Percentiles rank a stretch among this genome's conserved stretches.
These are phyloP conservation scores for Actinomucor elegans DNA, from an alignment of 371 early-diverging fungal genomes.

Conservation along the genomic window DNA sequence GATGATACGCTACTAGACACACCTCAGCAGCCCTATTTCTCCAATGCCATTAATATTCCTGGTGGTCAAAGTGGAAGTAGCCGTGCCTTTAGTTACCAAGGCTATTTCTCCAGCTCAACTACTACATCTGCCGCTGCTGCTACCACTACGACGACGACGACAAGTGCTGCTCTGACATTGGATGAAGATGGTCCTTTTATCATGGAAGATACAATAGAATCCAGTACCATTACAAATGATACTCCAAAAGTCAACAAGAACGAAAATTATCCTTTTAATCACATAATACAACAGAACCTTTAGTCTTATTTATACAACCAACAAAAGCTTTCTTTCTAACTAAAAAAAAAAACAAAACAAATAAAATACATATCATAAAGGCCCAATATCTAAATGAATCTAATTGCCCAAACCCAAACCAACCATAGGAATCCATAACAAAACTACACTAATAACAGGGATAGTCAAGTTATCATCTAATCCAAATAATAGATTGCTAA, in stretches of 20 bases:
- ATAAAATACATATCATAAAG: background rate
- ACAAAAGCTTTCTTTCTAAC: background rate
- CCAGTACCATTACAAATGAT: no score
- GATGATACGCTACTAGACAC: no score
- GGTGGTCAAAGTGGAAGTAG: slow-evolving; percentile 10
- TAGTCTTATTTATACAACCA: background rate
- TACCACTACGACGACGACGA: slow-evolving; percentile 4
- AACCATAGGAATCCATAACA: slow-evolving; percentile 43
- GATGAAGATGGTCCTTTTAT: slow-evolving; percentile 49
- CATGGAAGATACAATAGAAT: slow-evolving; percentile 42
- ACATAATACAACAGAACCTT: background rate
- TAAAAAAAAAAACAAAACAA: background rate
- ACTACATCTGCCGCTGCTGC: no score
- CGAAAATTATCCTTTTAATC: background rate
- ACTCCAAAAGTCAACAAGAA: background rate
- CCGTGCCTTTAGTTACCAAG: background rate
- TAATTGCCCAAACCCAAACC: slow-evolving; percentile 15
- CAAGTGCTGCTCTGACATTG: slow-evolving; percentile 4
- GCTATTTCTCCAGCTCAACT: no score
- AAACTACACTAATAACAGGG: slow-evolving; percentile 40
- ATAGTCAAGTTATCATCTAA: slow-evolving; percentile 53
- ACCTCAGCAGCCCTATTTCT: no score
- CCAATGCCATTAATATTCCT: slow-evolving; percentile 40
- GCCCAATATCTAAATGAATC: background rate
- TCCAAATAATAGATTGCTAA: slow-evolving; percentile 31